These are phyloP conservation scores for Pugionium dolabratum DNA, from an alignment of 345 rosid species.

Conservation along the genomic window DNA sequence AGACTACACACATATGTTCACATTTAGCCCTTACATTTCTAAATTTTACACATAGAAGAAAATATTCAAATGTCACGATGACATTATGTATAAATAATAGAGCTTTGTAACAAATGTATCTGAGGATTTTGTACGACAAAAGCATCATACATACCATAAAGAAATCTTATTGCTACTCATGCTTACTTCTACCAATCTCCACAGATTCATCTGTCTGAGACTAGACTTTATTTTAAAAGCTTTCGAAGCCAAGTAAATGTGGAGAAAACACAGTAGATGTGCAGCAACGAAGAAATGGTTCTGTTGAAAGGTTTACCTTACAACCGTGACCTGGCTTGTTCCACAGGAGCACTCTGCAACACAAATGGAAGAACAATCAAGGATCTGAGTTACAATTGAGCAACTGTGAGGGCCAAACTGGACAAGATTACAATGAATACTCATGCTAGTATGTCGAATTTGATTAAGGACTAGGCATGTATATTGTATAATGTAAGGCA, in stretches of 20 bases:
- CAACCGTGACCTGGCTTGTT: conserved; percentile 47
- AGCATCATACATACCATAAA: conserved; percentile 22
- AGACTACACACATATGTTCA: no score
- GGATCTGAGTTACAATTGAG: background rate
- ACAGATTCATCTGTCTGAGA: conserved; percentile 35
- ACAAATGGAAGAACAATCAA: conserved; percentile 13
- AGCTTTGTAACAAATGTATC: conserved; percentile 6
- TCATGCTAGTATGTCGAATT: background rate
- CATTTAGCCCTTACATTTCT: no score
- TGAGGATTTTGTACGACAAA: conserved; percentile 11
- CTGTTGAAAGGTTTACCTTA: conserved; percentile 30
- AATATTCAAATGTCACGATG: no score
- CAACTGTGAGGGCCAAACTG: background rate
- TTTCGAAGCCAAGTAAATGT: conserved; percentile 2
- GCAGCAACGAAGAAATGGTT: conserved; percentile 7
- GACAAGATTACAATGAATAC: background rate
- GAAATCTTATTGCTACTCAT: conserved; percentile 13
- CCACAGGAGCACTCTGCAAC: conserved; percentile 68
- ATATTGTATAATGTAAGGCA: background rate
- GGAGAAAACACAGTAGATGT: conserved; percentile 10
- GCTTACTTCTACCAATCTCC: conserved; percentile 25
- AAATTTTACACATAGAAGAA: no score
- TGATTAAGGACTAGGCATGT: background rate
- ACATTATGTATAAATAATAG: no score
- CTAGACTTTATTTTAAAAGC: conserved; percentile 27